Evolutionary conservation across 164 flowering plant species (phyloP).

Genomic region (Berberis thunbergii): DNA sequence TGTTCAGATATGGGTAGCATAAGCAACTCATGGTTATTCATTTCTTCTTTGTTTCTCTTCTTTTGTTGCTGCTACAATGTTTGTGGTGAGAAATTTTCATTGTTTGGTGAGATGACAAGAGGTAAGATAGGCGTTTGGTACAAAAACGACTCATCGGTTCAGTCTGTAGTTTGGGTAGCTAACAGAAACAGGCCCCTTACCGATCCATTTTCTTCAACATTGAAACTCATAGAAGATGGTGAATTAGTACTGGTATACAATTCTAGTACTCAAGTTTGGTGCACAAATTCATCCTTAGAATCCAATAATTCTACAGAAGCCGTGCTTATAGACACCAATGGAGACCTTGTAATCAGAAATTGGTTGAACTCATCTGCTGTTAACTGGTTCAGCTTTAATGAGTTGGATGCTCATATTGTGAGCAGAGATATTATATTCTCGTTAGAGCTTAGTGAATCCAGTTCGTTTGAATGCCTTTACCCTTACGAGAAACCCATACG

Average conservation of each 20-base stretch:
- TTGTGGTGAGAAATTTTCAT: not conserved
- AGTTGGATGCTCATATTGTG: constrained; percentile 37
- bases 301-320: constrained; percentile 20
- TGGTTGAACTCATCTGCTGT: constrained; percentile 13
- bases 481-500: not conserved
- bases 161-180: constrained; percentile 22
- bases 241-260: constrained; percentile 45
- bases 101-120: not conserved
- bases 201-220: constrained; percentile 8
- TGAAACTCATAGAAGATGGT: constrained; percentile 26
- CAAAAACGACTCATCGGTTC: constrained; percentile 4
- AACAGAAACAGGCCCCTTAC: constrained; percentile 16
- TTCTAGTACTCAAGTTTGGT: constrained; percentile 40
- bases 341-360: constrained; percentile 47
- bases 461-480: not conserved
- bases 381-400: constrained; percentile 60
- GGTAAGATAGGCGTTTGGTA: constrained; percentile 11
- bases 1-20: not conserved
- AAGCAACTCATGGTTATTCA: not conserved
- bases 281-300: constrained; percentile 30
- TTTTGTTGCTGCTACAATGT: not conserved
- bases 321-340: constrained; percentile 32
- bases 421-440: constrained; percentile 33
- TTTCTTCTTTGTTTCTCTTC: not conserved
- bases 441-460: not conserved